Conservation (phyloP, 2,329 filamentous ascomycete species). For the Cladosporium phlei region DNA sequence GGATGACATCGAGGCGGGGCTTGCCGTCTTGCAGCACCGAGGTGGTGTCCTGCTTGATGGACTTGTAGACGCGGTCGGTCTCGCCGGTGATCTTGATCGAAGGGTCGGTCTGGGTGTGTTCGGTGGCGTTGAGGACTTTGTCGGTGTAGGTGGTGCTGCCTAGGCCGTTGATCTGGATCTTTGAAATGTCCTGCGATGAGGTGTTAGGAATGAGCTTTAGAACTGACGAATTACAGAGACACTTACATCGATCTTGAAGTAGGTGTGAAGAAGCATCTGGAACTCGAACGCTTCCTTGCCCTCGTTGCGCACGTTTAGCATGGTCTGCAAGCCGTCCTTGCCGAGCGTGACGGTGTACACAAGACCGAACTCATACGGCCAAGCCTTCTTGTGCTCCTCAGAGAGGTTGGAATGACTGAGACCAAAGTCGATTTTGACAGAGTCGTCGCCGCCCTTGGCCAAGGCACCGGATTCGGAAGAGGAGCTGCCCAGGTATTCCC, state of each 20-base stretch:
- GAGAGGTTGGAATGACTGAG: slow-evolving; percentile 69
- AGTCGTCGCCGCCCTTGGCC: slow-evolving; percentile 51
- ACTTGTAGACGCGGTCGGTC: slow-evolving; percentile 81
- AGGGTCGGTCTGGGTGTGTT: slow-evolving; percentile 59
- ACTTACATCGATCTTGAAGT: slow-evolving; percentile 72
- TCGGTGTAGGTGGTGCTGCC: slow-evolving; percentile 64
- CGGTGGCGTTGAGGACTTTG: slow-evolving; percentile 13
- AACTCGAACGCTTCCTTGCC: slow-evolving; percentile 80
- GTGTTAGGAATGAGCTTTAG: neutral
- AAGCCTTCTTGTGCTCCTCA: slow-evolving; percentile 63
- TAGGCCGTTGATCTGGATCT: slow-evolving; percentile 69
- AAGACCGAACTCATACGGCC: slow-evolving; percentile 83
- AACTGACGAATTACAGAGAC: neutral
- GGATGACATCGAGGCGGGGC: slow-evolving; percentile 65
- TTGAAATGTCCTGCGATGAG: slow-evolving; percentile 72
- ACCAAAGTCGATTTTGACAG: slow-evolving; percentile 93
- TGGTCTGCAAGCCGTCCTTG: slow-evolving; percentile 69
- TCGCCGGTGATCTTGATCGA: slow-evolving; percentile 68
- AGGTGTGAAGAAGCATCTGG: slow-evolving; percentile 87
- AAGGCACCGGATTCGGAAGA: slow-evolving; percentile 55
- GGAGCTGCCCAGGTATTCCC: slow-evolving; percentile 92
- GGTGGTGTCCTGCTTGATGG: slow-evolving; percentile 57
- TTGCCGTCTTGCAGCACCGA: slow-evolving; percentile 60
- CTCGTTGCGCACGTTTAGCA: slow-evolving; percentile 84
- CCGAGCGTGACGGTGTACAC: slow-evolving; percentile 89